Percentiles rank a stretch among this genome's conserved stretches.
phyloP scores from a whole-genome alignment of 225 moss, liverwort and hornwort species.

The Pseudisothecium myosuroides region DNA sequence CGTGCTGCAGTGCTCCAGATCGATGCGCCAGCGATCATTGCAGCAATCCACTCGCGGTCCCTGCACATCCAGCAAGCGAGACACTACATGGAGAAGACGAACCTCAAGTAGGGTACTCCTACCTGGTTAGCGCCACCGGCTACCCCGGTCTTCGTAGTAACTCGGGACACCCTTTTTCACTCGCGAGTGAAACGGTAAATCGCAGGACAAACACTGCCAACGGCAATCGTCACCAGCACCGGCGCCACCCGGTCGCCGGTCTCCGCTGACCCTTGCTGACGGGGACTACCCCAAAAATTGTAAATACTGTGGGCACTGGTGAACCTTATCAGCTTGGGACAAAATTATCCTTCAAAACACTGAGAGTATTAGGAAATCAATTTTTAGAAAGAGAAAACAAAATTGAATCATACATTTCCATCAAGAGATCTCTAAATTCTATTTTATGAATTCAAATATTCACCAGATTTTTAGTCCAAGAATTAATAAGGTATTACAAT shows the following conservation, averaged over 20 bases:
- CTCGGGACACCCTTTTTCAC: neutral
- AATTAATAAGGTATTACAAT: too few relatives aligned
- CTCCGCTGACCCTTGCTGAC: neutral
- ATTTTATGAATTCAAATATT: too few relatives aligned
- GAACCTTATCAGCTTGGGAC: too few relatives aligned
- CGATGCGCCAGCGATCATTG: slow-evolving; percentile 15
- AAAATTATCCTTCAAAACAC: too few relatives aligned
- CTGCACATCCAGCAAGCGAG: slow-evolving; percentile 2
- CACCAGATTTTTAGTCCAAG: too few relatives aligned
- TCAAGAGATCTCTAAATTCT: too few relatives aligned
- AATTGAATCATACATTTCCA: too few relatives aligned
- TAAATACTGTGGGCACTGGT: too few relatives aligned
- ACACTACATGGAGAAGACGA: slow-evolving; percentile 23
- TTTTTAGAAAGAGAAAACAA: too few relatives aligned
- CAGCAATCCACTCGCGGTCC: slow-evolving; percentile 3
- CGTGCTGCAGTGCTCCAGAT: neutral
- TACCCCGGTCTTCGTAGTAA: neutral
- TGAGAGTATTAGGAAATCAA: too few relatives aligned
- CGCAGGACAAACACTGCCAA: too few relatives aligned
- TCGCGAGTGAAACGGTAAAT: neutral
- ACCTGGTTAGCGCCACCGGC: slow-evolving; percentile 27
- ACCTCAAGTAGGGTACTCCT: slow-evolving; percentile 36
- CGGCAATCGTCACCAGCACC: neutral
- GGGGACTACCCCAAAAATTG: too few relatives aligned
- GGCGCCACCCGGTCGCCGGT: neutral